These are phyloP conservation scores for Aegilops umbellulata DNA, from an alignment of 176 grass and related monocot species.

Conservation along the genomic window DNA sequence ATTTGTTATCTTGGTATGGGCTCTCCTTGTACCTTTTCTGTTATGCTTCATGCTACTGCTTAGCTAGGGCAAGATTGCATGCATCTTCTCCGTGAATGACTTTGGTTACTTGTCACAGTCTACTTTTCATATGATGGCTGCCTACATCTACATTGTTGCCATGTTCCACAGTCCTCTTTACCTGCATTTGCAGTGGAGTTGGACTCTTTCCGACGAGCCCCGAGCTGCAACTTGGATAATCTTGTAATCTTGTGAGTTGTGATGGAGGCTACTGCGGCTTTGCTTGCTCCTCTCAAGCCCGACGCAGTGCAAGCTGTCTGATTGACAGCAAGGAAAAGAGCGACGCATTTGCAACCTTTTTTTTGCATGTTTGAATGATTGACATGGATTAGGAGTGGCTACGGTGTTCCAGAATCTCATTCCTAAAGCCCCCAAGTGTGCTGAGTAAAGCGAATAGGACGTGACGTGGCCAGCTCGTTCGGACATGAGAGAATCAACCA, in stretches of 20 bases:
- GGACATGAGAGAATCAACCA: too few species aligned
- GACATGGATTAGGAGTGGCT: neutral
- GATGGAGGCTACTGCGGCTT: slow-evolving; percentile 24
- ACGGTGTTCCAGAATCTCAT: slow-evolving; percentile 18
- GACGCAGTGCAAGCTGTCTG: slow-evolving; percentile 32
- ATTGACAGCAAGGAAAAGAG: slow-evolving; percentile 30
- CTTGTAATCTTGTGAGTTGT: slow-evolving; percentile 26
- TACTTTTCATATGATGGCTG: slow-evolving; percentile 42
- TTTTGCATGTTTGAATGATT: slow-evolving; percentile 9
- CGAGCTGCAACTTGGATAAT: slow-evolving; percentile 25
- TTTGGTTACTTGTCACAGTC: slow-evolving; percentile 40
- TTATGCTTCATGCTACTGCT: slow-evolving; percentile 39
- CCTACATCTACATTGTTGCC: slow-evolving; percentile 48
- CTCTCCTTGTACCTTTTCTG: slow-evolving; percentile 34
- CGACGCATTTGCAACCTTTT: neutral
- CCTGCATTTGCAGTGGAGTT: neutral
- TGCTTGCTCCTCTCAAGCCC: slow-evolving; percentile 3
- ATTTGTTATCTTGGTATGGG: slow-evolving; percentile 26
- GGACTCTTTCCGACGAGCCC: slow-evolving; percentile 20
- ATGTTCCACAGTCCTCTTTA: slow-evolving; percentile 4
- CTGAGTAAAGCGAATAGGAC: neutral
- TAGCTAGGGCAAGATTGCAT: slow-evolving; percentile 40
- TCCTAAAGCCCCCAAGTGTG: neutral
- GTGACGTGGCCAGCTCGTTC: neutral
- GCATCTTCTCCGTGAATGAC: slow-evolving; percentile 47